Conservation (phyloP, 805 yeast genomes). For the Candida ortonii region DNA sequence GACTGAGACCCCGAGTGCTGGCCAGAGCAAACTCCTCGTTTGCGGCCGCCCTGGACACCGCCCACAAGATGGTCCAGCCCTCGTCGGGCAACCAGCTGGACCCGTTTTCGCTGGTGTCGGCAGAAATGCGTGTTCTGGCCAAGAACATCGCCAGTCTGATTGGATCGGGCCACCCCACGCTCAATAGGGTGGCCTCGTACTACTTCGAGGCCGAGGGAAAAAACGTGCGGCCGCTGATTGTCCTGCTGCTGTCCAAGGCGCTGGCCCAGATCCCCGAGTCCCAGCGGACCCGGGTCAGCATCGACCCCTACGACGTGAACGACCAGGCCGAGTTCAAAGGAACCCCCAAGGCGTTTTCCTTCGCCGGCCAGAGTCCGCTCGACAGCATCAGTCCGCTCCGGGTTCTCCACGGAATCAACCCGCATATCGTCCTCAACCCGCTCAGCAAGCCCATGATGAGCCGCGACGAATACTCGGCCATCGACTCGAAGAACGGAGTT, state of each 20-base stretch:
- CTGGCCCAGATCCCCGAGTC: conserved; percentile 68
- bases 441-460: conserved; percentile 75
- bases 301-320: conserved; percentile 63
- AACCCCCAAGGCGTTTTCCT: conserved; percentile 48
- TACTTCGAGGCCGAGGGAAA: conserved; percentile 97
- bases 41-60: conserved; percentile 63
- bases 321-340: conserved; percentile 63
- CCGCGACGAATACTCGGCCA: conserved; percentile 50
- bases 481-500: conserved; percentile 66
- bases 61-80: conserved; percentile 73
- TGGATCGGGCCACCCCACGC: conserved; percentile 91
- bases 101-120: conserved; percentile 87
- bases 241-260: conserved; percentile 78
- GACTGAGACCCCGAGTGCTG: too few species aligned
- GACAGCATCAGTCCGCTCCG: conserved; percentile 76
- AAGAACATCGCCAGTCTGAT: conserved; percentile 80
- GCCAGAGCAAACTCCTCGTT: conserved; percentile 37
- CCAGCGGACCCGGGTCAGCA: conserved; percentile 59
- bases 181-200: conserved; percentile 88
- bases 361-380: conserved; percentile 59
- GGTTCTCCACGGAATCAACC: conserved; percentile 86
- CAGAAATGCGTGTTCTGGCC: conserved; percentile 89
- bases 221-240: conserved; percentile 89
- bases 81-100: conserved; percentile 53
- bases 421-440: conserved; percentile 78